A percentile compares a stretch with the other conserved stretches of the same genome.
Evolutionary conservation across 2,329 filamentous ascomycete species (phyloP).

Genomic region (Phialocephala subalpina): DNA sequence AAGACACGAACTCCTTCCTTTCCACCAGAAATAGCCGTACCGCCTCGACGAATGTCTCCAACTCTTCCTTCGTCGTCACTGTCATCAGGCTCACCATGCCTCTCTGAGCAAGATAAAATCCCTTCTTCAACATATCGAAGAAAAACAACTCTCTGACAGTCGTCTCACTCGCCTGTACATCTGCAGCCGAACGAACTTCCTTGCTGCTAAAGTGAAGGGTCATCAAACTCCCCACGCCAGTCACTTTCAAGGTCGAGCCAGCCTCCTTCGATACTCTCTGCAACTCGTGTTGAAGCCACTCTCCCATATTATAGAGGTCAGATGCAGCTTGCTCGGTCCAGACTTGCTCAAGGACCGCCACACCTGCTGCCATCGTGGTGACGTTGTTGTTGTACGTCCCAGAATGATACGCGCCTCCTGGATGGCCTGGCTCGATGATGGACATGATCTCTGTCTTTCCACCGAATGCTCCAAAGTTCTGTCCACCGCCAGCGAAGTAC

Average conservation of each 20-base stretch:
- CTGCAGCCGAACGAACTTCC: constrained; percentile 19
- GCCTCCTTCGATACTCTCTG: constrained; percentile 20
- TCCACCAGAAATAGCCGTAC: constrained; percentile 22
- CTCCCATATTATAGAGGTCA: constrained; percentile 22
- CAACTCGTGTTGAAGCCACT: constrained; percentile 23
- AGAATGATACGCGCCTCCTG: constrained; percentile 56
- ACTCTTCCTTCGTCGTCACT: constrained; percentile 22
- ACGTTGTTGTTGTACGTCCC: constrained; percentile 74
- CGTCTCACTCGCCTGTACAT: constrained; percentile 22
- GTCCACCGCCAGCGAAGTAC: constrained; percentile 70
- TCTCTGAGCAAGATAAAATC: constrained; percentile 26
- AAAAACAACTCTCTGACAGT: constrained; percentile 30
- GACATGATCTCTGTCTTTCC: constrained; percentile 65
- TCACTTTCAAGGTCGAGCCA: constrained; percentile 21
- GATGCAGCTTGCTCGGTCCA: constrained; percentile 24
- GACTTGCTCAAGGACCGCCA: constrained; percentile 27
- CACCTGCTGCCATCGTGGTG: constrained; percentile 61
- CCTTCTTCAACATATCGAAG: constrained; percentile 31
- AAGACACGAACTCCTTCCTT: constrained; percentile 18
- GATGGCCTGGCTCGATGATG: constrained; percentile 59
- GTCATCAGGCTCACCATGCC: constrained; percentile 28
- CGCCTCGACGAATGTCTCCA: constrained; percentile 23
- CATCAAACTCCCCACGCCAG: constrained; percentile 29
- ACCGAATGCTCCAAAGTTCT: constrained; percentile 72
- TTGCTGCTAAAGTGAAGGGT: constrained; percentile 29